A percentile compares a stretch with the other conserved stretches of the same genome.
Evolutionary conservation across 208 protist genomes (phyloP).

Genomic region (Crithidia mellificae): DNA sequence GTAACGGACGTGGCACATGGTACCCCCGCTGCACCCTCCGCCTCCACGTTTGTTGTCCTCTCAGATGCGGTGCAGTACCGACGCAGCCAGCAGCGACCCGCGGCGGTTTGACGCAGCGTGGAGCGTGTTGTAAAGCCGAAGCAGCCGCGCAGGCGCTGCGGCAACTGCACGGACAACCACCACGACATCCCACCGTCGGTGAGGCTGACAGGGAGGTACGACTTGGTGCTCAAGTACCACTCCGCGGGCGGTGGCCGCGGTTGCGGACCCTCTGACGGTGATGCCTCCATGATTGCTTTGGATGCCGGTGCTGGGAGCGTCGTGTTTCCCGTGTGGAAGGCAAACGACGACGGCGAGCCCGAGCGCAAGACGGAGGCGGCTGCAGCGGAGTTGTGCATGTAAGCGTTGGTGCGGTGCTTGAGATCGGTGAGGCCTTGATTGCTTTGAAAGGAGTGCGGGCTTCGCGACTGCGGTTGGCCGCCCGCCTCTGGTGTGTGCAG

Average conservation of each 20-base stretch:
- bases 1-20: conserved; percentile 7
- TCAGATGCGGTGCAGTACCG: conserved; percentile 5
- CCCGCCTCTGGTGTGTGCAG: no score
- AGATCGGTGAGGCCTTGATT: no score
- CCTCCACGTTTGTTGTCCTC: no score
- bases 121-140: conserved; percentile 28
- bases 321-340: no score
- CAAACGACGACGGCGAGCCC: no score
- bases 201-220: conserved; percentile 33
- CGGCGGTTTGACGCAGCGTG: conserved; percentile 24
- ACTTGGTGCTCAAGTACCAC: conserved; percentile 19
- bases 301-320: not conserved
- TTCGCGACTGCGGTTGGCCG: no score
- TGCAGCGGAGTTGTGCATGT: no score
- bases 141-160: conserved; percentile 36
- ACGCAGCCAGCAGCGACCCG: conserved; percentile 24
- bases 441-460: no score
- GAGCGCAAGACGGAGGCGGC: no score
- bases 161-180: conserved; percentile 32
- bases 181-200: conserved; percentile 44
- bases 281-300: no score
- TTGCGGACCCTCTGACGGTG: not conserved
- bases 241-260: conserved; percentile 10
- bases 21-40: not conserved
- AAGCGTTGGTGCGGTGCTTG: no score